Base-by-base conservation (phyloP, 1,284 basidiomycete species). In the Leccinum cinnamomeum region DNA sequence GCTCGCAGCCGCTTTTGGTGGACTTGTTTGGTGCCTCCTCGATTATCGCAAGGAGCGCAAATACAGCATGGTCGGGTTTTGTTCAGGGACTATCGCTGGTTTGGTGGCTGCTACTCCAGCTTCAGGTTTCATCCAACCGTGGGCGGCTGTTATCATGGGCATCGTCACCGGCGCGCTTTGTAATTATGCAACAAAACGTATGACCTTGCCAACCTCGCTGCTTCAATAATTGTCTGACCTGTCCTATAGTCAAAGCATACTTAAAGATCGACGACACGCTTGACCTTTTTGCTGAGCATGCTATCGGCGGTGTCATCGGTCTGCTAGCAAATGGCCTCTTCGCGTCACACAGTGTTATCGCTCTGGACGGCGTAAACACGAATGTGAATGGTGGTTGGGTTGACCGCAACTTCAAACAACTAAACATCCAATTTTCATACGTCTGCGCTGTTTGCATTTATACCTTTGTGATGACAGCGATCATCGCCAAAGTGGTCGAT, bases 211-310 rank as follows among this genome's bases (percentile, higher is more conserved):
- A 35, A 58, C 23, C 48, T 51, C 23, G 11, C 16, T 18, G 12
- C 56, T 51, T 20, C 16, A 33, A 33, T 33, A 33, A 2, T 30
- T 28, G 7, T 63, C 62, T 67, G n/a, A 67, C 63, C 57, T 50
- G 25, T 56, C 48, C 30, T 53, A 0, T 64, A 91, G 89, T 90
- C 35, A 91, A 91, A 74, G 84, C 85, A 68, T 67, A 86, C 48
- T 66, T 91, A 62, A 78, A 80, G 23, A 85, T 93, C 57, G 93
- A 95, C 73, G 92, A 95, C 70, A 87, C 91, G 0, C 87, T 95
- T 57, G 91, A 94, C 84, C 83, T 94, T 62, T 94, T 91, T 73
- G 90, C 92, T n/a, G 91, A 94, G 70, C 94, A 98, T 80, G 95
- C 91, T 50, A 78, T 98, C 20, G 94, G 93, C 4, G 96, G 96